phyloP scores from a whole-genome alignment of 2,329 filamentous ascomycete species.

The Diaporthe humulicola region DNA sequence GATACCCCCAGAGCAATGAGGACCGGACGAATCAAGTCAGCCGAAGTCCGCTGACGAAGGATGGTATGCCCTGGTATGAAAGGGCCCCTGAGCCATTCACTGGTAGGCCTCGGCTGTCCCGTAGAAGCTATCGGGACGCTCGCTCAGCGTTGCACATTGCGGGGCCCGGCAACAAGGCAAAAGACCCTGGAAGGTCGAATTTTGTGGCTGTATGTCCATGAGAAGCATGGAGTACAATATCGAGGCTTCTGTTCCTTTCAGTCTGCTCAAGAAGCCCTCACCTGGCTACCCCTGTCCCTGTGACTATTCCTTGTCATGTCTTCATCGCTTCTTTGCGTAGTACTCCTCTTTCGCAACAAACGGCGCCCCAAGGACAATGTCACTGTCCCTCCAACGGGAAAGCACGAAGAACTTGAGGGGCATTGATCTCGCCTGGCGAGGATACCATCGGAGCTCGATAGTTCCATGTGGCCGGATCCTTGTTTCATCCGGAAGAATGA shows the following conservation, averaged over 20 bases:
- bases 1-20: neutral
- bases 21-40: too few species aligned
- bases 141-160: neutral
- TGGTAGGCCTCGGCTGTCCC: neutral
- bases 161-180: neutral
- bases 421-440: neutral
- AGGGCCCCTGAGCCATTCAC: too few species aligned
- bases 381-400: neutral
- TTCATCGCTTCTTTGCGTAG: neutral
- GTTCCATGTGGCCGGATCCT: neutral
- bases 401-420: neutral
- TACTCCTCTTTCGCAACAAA: neutral
- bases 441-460: constrained; percentile 4
- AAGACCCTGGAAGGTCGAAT: neutral
- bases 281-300: neutral
- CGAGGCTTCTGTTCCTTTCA: neutral
- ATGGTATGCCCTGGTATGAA: neutral
- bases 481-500: neutral
- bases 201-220: neutral
- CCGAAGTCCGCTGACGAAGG: neutral
- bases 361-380: neutral
- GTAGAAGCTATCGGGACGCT: neutral
- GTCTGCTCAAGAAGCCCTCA: neutral
- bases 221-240: neutral
- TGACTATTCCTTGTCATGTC: neutral